These are phyloP conservation scores for Russula ochroleuca DNA, from an alignment of 768 basidiomycete species.

Conservation along the genomic window DNA sequence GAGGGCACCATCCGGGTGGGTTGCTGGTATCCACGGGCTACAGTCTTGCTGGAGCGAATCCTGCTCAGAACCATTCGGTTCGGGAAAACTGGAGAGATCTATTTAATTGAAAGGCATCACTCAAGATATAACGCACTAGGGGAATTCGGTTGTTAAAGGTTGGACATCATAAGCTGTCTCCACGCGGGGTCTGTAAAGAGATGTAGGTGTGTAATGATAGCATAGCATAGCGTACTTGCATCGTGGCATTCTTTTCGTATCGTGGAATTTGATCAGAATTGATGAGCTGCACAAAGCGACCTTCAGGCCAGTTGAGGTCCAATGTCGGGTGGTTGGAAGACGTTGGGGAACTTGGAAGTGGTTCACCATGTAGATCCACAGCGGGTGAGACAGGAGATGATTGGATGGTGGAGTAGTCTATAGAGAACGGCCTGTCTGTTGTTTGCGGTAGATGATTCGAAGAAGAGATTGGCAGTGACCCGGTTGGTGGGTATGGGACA, in stretches of 20 bases:
- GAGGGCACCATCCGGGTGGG: too few species aligned
- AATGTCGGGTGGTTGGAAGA: neutral
- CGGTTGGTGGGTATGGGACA: conserved; percentile 1
- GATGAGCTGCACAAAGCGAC: neutral
- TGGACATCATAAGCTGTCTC: neutral
- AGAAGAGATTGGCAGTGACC: neutral
- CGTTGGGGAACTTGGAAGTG: too few species aligned
- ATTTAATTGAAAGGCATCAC: neutral
- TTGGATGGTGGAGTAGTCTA: neutral
- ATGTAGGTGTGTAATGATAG: neutral
- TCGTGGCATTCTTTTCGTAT: conserved; percentile 1
- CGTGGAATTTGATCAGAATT: conserved; percentile 20
- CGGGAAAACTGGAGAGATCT: neutral
- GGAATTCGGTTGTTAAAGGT: conserved; percentile 4
- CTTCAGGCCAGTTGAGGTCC: neutral
- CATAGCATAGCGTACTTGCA: neutral
- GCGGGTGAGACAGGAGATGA: neutral
- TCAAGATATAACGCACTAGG: neutral
- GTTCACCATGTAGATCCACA: neutral
- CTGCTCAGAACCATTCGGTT: neutral
- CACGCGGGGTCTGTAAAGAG: conserved; percentile 6
- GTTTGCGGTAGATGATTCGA: neutral
- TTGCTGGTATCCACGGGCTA: too few species aligned
- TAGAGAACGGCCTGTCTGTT: neutral
- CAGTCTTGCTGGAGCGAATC: neutral